Conservation (phyloP, 176 grass and related monocot species). For the Triticum aestivum region DNA sequence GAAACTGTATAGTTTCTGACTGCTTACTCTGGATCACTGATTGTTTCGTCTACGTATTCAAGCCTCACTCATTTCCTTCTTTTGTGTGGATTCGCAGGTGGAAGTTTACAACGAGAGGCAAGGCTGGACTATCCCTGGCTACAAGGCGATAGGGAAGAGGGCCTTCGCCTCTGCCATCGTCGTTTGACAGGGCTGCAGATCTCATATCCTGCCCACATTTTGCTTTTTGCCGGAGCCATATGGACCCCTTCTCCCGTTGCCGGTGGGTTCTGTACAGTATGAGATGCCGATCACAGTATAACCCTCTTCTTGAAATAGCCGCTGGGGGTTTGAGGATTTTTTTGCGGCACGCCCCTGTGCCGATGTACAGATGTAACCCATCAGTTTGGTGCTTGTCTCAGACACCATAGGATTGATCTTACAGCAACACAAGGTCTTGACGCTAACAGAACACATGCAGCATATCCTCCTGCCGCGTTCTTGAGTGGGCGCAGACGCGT, state of each 20-base stretch:
- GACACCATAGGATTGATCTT: not conserved
- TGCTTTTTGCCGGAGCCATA: not conserved
- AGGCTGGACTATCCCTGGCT: constrained; percentile 46
- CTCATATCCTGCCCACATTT: not conserved
- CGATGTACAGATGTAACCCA: not conserved
- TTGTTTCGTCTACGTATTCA: not conserved
- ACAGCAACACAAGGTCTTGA: not conserved
- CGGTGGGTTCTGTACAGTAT: not conserved
- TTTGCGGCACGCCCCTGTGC: not conserved
- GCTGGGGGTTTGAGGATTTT: not conserved
- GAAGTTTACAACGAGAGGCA: constrained; percentile 58
- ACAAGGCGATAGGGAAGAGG: constrained; percentile 51
- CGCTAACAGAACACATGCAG: not conserved
- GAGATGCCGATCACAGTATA: not conserved
- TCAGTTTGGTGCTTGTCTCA: not conserved
- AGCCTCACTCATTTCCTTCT: not conserved
- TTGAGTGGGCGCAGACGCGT: not conserved
- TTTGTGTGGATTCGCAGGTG: constrained; percentile 41
- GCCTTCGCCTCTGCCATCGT: constrained; percentile 56
- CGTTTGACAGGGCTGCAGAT: constrained; percentile 24
- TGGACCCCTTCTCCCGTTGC: not conserved
- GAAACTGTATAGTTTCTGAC: constrained; percentile 47
- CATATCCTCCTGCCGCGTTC: not conserved
- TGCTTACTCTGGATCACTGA: not conserved
- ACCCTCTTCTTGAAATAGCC: not conserved